Evolutionary conservation across 106 monocot species (phyloP).

Genomic region (Triglochin maritima): DNA sequence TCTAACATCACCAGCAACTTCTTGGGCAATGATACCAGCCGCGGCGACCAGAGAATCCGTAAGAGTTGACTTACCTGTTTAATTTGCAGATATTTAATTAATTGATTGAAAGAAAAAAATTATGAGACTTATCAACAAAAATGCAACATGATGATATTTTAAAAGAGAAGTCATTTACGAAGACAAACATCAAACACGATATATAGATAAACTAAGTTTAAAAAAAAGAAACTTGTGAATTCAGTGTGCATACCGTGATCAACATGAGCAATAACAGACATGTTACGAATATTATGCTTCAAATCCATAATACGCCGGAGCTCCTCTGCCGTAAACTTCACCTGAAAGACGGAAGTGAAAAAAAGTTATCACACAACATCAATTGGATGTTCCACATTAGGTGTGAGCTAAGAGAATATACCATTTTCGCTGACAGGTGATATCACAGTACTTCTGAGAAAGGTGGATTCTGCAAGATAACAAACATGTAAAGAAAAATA

Average conservation of each 20-base stretch:
- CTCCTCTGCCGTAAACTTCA: constrained; percentile 29
- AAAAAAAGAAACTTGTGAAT: neutral
- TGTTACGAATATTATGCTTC: constrained; percentile 32
- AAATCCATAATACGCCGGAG: constrained; percentile 27
- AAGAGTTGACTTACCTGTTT: constrained; percentile 34
- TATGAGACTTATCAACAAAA: neutral
- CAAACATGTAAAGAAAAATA: no score
- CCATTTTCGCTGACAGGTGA: no score
- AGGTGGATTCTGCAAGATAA: no score
- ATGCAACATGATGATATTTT: no score
- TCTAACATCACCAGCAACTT: constrained; percentile 37
- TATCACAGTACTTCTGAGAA: no score
- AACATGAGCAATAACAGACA: constrained; percentile 37
- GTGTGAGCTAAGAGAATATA: no score
- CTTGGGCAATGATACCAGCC: constrained; percentile 36
- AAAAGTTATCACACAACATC: neutral
- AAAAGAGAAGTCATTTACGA: no score
- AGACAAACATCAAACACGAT: neutral
- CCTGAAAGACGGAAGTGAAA: neutral
- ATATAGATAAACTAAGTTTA: neutral
- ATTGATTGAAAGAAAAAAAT: neutral
- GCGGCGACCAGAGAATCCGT: constrained; percentile 34
- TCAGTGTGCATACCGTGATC: constrained; percentile 20
- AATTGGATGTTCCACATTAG: no score
- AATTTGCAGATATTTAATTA: neutral